Base-by-base conservation (phyloP, 2,329 filamentous ascomycete species). In the Cryphonectria nitschkei region DNA sequence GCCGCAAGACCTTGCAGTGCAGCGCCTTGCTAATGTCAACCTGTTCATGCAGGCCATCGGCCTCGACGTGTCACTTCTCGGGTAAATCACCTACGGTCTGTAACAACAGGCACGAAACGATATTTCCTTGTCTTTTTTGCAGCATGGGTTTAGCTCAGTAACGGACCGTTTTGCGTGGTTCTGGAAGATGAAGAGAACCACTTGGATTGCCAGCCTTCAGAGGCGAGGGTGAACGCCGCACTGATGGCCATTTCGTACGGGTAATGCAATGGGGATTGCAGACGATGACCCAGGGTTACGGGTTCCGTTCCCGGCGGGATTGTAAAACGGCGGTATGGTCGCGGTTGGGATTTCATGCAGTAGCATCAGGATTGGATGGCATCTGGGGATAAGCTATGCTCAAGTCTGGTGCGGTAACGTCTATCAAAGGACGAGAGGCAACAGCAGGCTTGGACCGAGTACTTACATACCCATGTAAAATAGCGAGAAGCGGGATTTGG, bases 1-100 rank as follows among this genome's bases (percentile, higher is more conserved):
- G 46, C 95, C 96, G 26, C 87, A 91, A 22, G 92, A 96, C 70
- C 93, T 98, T 90, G 91, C 93, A 16, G 90, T 90, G 72, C 90
- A 93, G 79, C 91, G 95, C 72, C 85, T 97, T 70, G 91, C 92
- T 71, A 97, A 97, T 78, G 96, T 99, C 75, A 99, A 99, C 80
- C 84, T 99, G 69, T 99, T 99, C 81, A 98, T 99, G 95, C 92
- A 94, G 78, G 96, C 95, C 69, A 98, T 99, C 81, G 96, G 96
- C n/a, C 87, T 99, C 79, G 96, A 99, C 83, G 96, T 99, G 66
- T 96, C 98, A 76, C 82, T 91, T 67, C 81, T 90, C 73, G 80
- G 82, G 71, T 84, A 75, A 75, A 67, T 22, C n/a, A 46, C 63
- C 68, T 68, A 11, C 19, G 54, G 14, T 22, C 3, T 19, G 16